These are phyloP conservation scores for Dipteronia sinensis DNA, from an alignment of 345 rosid species.

Conservation along the genomic window DNA sequence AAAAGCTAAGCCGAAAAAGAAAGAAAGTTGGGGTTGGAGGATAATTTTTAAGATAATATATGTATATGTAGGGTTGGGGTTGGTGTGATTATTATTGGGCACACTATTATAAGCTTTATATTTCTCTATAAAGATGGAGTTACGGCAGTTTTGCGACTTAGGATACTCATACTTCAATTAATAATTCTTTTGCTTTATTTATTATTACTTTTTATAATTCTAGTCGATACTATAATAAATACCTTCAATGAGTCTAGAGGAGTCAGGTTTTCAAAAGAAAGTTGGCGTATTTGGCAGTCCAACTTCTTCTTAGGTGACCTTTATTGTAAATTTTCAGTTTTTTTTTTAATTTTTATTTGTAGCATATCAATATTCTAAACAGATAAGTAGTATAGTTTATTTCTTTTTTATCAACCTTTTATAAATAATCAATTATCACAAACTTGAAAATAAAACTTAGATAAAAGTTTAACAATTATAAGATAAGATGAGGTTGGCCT, in stretches of 20 bases:
- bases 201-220: not conserved
- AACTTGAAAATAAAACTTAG: no score
- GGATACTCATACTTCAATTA: conserved; percentile 29
- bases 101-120: not conserved
- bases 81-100: conserved; percentile 22
- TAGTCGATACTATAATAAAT: not conserved
- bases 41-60: conserved; percentile 23
- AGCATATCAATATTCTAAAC: no score
- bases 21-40: conserved; percentile 30
- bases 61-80: conserved; percentile 13
- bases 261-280: not conserved
- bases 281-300: not conserved
- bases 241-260: not conserved
- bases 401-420: no score
- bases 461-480: no score
- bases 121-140: not conserved
- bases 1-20: conserved; percentile 24
- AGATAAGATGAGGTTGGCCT: no score
- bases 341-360: no score
- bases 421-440: no score
- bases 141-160: conserved; percentile 5
- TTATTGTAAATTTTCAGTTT: no score
- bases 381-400: no score
- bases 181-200: conserved; percentile 11
- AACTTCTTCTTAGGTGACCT: not conserved